A percentile compares a stretch with the other conserved stretches of the same genome.
These are phyloP conservation scores for Candida adriatica DNA, from an alignment of 805 yeast species.

Conservation along the genomic window DNA sequence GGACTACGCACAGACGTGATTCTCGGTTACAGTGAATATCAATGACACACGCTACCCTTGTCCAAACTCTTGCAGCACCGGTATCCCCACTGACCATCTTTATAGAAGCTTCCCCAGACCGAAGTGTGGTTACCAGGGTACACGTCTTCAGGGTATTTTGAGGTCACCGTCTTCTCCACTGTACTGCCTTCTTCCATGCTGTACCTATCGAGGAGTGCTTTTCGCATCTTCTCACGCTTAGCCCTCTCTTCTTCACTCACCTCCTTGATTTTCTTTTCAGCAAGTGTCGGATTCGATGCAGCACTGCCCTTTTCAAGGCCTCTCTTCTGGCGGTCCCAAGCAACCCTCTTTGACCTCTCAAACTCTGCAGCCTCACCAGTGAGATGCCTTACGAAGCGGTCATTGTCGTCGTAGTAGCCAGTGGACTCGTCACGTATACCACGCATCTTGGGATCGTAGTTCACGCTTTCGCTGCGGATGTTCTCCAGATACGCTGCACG, in stretches of 20 bases:
- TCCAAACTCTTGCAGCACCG: slow-evolving; percentile 32
- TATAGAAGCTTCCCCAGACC: slow-evolving; percentile 40
- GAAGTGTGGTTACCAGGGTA: slow-evolving; percentile 32
- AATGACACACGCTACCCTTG: slow-evolving; percentile 28
- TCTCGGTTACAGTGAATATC: too few relatives aligned
- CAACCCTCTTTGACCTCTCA: slow-evolving; percentile 40
- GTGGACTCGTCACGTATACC: slow-evolving; percentile 26
- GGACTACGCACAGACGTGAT: too few relatives aligned
- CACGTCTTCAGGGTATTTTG: slow-evolving; percentile 31
- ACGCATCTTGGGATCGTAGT: slow-evolving; percentile 51
- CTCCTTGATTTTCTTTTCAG: slow-evolving; percentile 30
- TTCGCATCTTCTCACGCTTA: slow-evolving; percentile 25
- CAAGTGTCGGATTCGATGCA: slow-evolving; percentile 41
- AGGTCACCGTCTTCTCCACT: slow-evolving; percentile 13
- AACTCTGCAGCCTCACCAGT: slow-evolving; percentile 53
- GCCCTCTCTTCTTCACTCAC: slow-evolving; percentile 25
- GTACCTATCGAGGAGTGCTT: slow-evolving; percentile 12
- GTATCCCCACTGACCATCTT: slow-evolving; percentile 38
- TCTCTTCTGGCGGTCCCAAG: slow-evolving; percentile 36
- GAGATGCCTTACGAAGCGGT: slow-evolving; percentile 45
- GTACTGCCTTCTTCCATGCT: slow-evolving; percentile 9
- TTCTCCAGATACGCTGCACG: slow-evolving; percentile 63
- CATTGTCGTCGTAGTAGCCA: slow-evolving; percentile 30
- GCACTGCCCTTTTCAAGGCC: slow-evolving; percentile 25
- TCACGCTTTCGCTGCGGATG: slow-evolving; percentile 34